Evolutionary conservation across 495 filamentous ascomycete species (phyloP).

Genomic region (Entonaema liquescens): DNA sequence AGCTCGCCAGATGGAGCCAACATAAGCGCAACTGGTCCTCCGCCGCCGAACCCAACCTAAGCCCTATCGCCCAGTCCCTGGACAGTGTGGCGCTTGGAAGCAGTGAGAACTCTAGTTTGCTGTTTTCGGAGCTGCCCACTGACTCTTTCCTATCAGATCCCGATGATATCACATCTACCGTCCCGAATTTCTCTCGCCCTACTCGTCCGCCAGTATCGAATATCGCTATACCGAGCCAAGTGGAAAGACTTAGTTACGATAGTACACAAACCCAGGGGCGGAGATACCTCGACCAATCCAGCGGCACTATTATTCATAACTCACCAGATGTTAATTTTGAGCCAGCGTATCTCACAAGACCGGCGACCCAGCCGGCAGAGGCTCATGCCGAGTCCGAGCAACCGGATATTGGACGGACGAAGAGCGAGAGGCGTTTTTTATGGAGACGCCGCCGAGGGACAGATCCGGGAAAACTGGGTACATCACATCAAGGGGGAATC

Average conservation of each 20-base stretch:
- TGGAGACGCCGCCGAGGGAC: slow-evolving; percentile 42
- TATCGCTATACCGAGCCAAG: slow-evolving; percentile 32
- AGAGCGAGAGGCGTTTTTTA: slow-evolving; percentile 44
- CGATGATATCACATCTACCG: slow-evolving; percentile 11
- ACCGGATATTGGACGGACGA: slow-evolving; percentile 20
- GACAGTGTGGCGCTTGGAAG: slow-evolving; percentile 39
- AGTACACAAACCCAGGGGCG: slow-evolving; percentile 1
- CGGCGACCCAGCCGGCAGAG: slow-evolving; percentile 19
- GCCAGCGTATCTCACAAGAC: slow-evolving; percentile 4
- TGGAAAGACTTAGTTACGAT: slow-evolving; percentile 33
- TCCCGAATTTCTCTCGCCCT: slow-evolving; percentile 38
- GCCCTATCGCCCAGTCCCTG: slow-evolving; percentile 57
- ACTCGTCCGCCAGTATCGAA: slow-evolving; percentile 35
- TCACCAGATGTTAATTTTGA: slow-evolving; percentile 14
- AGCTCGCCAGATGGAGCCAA: slow-evolving; percentile 51
- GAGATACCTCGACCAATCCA: slow-evolving; percentile 23
- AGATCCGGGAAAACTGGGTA: slow-evolving; percentile 31
- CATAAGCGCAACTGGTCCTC: slow-evolving; percentile 58
- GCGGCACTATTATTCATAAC: slow-evolving; percentile 42
- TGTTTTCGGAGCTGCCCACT: slow-evolving; percentile 30
- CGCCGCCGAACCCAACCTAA: slow-evolving; percentile 55
- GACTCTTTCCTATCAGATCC: slow-evolving; percentile 28
- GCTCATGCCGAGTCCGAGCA: neutral
- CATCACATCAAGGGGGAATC: slow-evolving; percentile 11
- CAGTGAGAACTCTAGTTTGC: slow-evolving; percentile 43